Base-by-base conservation (phyloP, 1,284 basidiomycete genomes). In the Trametes sp. region DNA sequence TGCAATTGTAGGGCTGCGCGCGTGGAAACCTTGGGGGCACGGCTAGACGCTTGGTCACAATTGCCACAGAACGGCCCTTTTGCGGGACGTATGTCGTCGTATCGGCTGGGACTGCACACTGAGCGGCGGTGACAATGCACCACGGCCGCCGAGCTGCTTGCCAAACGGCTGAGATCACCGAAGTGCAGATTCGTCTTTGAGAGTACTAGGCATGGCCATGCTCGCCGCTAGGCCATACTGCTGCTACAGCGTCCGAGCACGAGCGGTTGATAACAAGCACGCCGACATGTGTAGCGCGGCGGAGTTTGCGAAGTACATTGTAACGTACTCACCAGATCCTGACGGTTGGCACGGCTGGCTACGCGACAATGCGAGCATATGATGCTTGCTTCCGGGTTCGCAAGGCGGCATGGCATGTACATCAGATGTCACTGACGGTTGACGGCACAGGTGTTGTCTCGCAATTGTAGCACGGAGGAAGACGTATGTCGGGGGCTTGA, bases 341-440 rank as follows among this genome's bases (percentile, higher is more conserved):
- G 10, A 53, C 51, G 51, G 11, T 19, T 38, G 21, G 33, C 33
- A 35, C 51, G 51, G 35, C 51, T 28, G 23, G 51, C 16, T 38
- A 53, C 51, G 51, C 51, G 51, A 29, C 48, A 31, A 16, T 24
- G 49, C 41, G 51, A 38, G 13, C 51, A n/a, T 26, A 28, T 38
- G 42, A 46, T 46, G 24, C 24, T 24, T 16, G 16, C 36, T 16
- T 48, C 29, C 10, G 33, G 5, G 6, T 5, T 33, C 31, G 31
- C 6, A 33, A 11, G 31, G 11, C 31, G 31, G 11, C 31, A 33
- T 11, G 23, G 35, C 35, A 4, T 19, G 14, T 10, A 14, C 35
- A 53, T 53, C 51, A 53, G 49, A 51, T 35, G 13, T 14, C 49
- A 21, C 21, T 33, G 49, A 29, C 49, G n/a, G 49, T 23, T 33